phyloP scores from a whole-genome alignment of 441 rosid genomes.

The Corymbia calophylla region DNA sequence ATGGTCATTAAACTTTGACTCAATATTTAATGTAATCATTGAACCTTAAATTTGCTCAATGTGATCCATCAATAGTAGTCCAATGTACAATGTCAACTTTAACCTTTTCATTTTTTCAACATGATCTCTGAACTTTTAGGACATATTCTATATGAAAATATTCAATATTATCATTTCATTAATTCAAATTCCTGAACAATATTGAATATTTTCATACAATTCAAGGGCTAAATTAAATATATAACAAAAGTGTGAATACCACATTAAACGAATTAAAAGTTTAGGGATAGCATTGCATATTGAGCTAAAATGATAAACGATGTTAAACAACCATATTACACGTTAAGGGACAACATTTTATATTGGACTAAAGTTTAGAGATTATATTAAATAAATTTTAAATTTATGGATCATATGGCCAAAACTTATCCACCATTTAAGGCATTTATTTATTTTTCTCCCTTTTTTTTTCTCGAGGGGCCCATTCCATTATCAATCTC shows the following conservation, averaged over 20 bases:
- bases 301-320: too few relatives aligned
- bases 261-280: too few relatives aligned
- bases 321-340: too few relatives aligned
- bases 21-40: accelerated
- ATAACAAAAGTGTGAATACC: too few relatives aligned
- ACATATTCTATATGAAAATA: accelerated
- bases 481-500: background rate
- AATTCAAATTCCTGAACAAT: too few relatives aligned
- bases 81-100: accelerated
- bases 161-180: too few relatives aligned
- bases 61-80: accelerated
- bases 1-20: accelerated
- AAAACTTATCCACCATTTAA: accelerated
- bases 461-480: accelerated
- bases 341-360: too few relatives aligned
- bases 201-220: too few relatives aligned
- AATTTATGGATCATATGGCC: accelerated
- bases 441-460: accelerated
- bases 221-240: too few relatives aligned
- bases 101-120: too few relatives aligned
- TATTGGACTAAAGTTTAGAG: accelerated
- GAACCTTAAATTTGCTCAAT: accelerated
- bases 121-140: accelerated
- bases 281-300: too few relatives aligned
- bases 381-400: accelerated